Base-by-base conservation (phyloP, 2,329 filamentous ascomycete species). In the Trichoderma pleuroti region DNA sequence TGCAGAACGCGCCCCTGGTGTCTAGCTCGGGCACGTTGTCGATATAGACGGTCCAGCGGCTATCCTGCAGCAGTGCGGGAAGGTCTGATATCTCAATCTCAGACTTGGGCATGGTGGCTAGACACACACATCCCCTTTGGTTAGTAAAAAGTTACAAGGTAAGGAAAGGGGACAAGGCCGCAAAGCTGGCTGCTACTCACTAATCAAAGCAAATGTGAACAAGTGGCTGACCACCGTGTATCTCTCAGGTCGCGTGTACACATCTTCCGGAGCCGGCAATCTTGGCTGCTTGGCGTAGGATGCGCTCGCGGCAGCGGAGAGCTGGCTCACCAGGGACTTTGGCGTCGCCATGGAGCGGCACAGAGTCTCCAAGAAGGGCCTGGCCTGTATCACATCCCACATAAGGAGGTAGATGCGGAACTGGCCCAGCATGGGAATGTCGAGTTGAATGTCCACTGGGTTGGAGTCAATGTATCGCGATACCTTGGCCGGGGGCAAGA, bases 391-490 rank as follows among this genome's bases (percentile, higher is more conserved):
- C 2, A 93, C 83, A 75, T 92, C 85, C 76, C 87, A 88, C 72
- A 89, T 86, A 72, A 94, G 86, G 72, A 94, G 85, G 78, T 92
- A 93, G 59, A 93, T 86, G 62, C 91, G 87, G 82, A 94, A 94
- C 76, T 94, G 92, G 30, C 92, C 90, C 7, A 94, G 83, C 80
- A 93, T 87, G 1, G 92, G 92, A 57, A 94, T 92, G 76, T 94
- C 92, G 7, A 93, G 87, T 77, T 94, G 91, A 32, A 94, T 82
- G 74, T 94, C 90, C 54, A 94, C 88, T 0, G 92, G 92, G 75
- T 94, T 94, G 4, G 91, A 90, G 79, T 94, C 92, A 65, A 93
- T 87, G 77, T 91, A 93, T 32, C 92, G 86, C 0, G 90, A 92
- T 21, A 91, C 91, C 79, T 88, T 91, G 52, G 90, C 90, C 3